Evolutionary conservation across 495 filamentous ascomycete species (phyloP).

Genomic region (Neurospora sp.): DNA sequence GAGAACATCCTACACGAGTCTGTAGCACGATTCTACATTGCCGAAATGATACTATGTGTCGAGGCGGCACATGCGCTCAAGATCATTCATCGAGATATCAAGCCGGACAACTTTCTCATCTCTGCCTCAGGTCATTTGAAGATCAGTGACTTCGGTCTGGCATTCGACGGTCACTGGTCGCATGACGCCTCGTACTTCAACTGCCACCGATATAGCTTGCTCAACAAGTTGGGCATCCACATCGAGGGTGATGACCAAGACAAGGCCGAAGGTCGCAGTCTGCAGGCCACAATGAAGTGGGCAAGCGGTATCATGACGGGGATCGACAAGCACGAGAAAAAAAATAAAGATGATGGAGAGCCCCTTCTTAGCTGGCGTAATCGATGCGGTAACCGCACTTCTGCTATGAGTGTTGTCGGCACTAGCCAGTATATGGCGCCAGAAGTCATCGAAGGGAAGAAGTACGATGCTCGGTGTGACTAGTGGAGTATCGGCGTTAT

Average conservation of each 20-base stretch:
- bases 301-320: constrained; percentile 36
- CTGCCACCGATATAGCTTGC: constrained; percentile 65
- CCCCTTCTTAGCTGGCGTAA: constrained; percentile 69
- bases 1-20: constrained; percentile 69
- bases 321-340: constrained; percentile 40
- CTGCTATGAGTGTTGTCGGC: constrained; percentile 81
- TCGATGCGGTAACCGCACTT: constrained; percentile 56
- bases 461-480: constrained; percentile 87
- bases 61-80: constrained; percentile 80
- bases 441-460: constrained; percentile 73
- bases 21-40: constrained; percentile 74
- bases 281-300: constrained; percentile 38
- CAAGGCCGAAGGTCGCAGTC: constrained; percentile 40
- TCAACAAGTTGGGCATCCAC: constrained; percentile 62
- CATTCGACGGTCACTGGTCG: constrained; percentile 90
- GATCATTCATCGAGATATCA: constrained; percentile 92
- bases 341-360: constrained; percentile 29
- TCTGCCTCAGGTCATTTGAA: constrained; percentile 81
- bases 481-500: constrained; percentile 96
- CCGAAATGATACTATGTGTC: constrained; percentile 91
- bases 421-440: constrained; percentile 98
- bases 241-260: constrained; percentile 71
- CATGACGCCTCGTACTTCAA: constrained; percentile 81
- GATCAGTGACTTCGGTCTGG: constrained; percentile 90
- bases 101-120: constrained; percentile 94